A percentile compares a stretch with the other conserved stretches of the same genome.
phyloP scores from a whole-genome alignment of 2,329 filamentous ascomycete species.

The Coniella vitis region DNA sequence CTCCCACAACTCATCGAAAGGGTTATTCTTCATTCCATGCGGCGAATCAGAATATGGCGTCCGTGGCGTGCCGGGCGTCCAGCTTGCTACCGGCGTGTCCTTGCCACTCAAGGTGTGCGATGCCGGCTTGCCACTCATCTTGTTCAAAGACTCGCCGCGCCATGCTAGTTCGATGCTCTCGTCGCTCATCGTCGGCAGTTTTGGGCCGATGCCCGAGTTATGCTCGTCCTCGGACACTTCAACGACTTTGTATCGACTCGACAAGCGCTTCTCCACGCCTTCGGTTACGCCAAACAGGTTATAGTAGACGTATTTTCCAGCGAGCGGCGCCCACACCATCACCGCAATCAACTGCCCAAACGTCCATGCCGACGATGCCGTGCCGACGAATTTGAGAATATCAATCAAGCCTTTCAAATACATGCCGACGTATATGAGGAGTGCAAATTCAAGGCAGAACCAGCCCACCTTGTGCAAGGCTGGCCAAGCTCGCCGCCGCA shows the following conservation, averaged over 20 bases:
- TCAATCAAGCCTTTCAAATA: conserved; percentile 14
- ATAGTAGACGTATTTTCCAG: conserved; percentile 14
- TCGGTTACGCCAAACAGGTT: conserved; percentile 12
- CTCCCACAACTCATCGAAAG: conserved; percentile 5
- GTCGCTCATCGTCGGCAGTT: background rate
- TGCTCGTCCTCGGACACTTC: conserved; percentile 4
- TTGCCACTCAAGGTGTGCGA: conserved; percentile 1
- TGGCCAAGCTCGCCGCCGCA: conserved; percentile 9
- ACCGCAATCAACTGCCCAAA: conserved; percentile 23
- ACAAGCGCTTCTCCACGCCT: conserved; percentile 10
- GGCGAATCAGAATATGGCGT: conserved; percentile 3
- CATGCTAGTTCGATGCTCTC: conserved; percentile 3
- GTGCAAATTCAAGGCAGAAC: conserved; percentile 12
- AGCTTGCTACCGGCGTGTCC: conserved; percentile 6
- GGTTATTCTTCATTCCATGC: conserved; percentile 8
- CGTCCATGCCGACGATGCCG: conserved; percentile 17
- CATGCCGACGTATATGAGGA: conserved; percentile 15
- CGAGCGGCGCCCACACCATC: conserved; percentile 21
- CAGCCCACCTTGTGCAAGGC: background rate
- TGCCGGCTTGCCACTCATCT: background rate
- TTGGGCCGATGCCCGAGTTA: background rate
- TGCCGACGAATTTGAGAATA: conserved; percentile 12
- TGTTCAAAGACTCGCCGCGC: conserved; percentile 1
- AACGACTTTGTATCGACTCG: conserved; percentile 11
- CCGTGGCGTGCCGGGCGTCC: background rate